Evolutionary conservation across 2,329 filamentous ascomycete genomes (phyloP).

Genomic region (Aureobasidium leucospermi): DNA sequence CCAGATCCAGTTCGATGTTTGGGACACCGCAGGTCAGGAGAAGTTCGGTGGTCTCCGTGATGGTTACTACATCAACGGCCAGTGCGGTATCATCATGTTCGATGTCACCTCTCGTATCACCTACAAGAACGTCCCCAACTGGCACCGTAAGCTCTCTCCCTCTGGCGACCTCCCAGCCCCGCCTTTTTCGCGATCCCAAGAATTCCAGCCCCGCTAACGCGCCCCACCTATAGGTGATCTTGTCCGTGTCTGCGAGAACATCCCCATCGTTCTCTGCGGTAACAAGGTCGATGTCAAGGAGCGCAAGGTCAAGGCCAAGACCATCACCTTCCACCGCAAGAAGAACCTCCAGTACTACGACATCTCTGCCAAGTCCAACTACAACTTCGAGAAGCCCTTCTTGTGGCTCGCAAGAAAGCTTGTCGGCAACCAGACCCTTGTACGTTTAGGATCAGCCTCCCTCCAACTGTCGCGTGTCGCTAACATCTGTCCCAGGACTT

Average conservation of each 20-base stretch:
- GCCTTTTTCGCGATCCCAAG: neutral
- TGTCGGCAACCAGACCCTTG: conserved; percentile 81
- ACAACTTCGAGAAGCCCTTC: conserved; percentile 99
- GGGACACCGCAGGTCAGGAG: conserved; percentile 98
- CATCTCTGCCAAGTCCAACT: conserved; percentile 99
- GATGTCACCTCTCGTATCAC: conserved; percentile 98
- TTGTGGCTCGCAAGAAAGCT: conserved; percentile 98
- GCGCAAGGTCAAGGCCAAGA: conserved; percentile 99
- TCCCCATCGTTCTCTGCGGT: conserved; percentile 93
- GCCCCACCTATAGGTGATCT: conserved; percentile 64
- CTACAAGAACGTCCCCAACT: conserved; percentile 99
- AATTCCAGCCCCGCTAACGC: neutral
- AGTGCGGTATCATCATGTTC: conserved; percentile 99
- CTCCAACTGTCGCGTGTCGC: conserved; percentile 12
- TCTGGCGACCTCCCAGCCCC: neutral
- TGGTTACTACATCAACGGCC: conserved; percentile 99
- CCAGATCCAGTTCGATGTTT: conserved; percentile 96
- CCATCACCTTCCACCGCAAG: conserved; percentile 99
- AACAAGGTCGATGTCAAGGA: conserved; percentile 99
- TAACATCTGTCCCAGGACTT: conserved; percentile 62
- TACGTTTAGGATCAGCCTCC: conserved; percentile 39
- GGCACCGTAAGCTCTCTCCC: conserved; percentile 76
- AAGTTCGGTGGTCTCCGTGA: conserved; percentile 99
- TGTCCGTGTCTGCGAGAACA: conserved; percentile 98
- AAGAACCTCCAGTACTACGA: conserved; percentile 99